Percentiles rank a stretch among this genome's conserved stretches.
Conservation (phyloP, 1,284 basidiomycete species). For the Lentinula novae-zelandiae region DNA sequence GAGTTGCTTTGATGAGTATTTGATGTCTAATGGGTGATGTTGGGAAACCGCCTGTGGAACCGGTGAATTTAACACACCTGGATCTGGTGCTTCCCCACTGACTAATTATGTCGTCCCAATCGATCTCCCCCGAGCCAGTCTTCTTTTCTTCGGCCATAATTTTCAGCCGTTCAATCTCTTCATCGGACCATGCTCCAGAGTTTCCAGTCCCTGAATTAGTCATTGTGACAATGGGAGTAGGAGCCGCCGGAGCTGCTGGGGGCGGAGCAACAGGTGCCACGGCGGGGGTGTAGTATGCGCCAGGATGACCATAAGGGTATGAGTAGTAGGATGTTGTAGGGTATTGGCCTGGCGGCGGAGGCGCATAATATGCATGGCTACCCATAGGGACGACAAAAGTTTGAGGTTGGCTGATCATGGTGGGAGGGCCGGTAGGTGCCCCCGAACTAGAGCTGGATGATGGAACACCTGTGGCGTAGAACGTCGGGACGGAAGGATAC, state of each 20-base stretch:
- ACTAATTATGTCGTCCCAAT: constrained; percentile 72
- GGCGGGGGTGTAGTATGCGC: constrained; percentile 14
- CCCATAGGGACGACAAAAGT: constrained; percentile 67
- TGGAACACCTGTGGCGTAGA: constrained; percentile 29
- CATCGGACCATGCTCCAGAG: constrained; percentile 73
- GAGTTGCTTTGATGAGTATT: constrained; percentile 72
- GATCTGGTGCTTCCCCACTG: constrained; percentile 71
- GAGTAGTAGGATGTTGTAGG: constrained; percentile 57
- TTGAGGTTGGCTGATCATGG: constrained; percentile 62
- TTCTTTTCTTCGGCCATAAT: constrained; percentile 64
- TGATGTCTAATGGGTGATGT: constrained; percentile 51
- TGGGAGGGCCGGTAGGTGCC: constrained; percentile 19
- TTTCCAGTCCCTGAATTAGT: constrained; percentile 28
- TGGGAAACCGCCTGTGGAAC: background rate
- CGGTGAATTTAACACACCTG: constrained; percentile 39
- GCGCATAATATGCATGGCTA: constrained; percentile 24
- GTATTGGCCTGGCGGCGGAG: constrained; percentile 21
- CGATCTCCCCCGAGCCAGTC: constrained; percentile 50
- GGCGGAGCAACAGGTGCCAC: constrained; percentile 14
- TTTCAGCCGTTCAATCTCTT: constrained; percentile 65
- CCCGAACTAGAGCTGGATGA: constrained; percentile 20
- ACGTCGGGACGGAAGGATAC: constrained; percentile 42
- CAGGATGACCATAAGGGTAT: constrained; percentile 24
- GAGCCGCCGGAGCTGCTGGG: constrained; percentile 16
- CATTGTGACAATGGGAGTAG: constrained; percentile 24